phyloP scores from a whole-genome alignment of 208 protist species.

The Crithidia brevicula region DNA sequence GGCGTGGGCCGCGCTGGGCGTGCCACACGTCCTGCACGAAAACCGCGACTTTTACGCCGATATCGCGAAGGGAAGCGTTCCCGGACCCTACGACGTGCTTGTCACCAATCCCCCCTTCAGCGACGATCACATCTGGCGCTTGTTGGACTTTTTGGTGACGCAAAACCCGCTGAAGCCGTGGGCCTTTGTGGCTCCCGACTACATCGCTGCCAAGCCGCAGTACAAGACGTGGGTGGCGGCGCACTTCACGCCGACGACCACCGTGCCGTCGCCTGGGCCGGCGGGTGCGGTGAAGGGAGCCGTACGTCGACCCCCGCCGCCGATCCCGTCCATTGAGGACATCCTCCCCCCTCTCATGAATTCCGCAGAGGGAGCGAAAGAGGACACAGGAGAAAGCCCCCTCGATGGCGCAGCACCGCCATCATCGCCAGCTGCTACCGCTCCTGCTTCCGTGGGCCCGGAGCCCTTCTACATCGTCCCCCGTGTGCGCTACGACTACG shows the following conservation, averaged over 20 bases:
- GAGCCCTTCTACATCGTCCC: slow-evolving; percentile 76
- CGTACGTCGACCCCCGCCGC: slow-evolving; percentile 13
- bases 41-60: slow-evolving; percentile 88
- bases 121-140: slow-evolving; percentile 70
- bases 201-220: slow-evolving; percentile 72
- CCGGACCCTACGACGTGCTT: slow-evolving; percentile 75
- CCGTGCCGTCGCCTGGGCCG: slow-evolving; percentile 15
- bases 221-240: slow-evolving; percentile 45
- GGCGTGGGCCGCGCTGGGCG: slow-evolving; percentile 55
- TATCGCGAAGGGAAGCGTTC: slow-evolving; percentile 44
- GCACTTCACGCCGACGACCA: slow-evolving; percentile 29
- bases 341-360: slow-evolving; percentile 46
- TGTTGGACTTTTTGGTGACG: slow-evolving; percentile 52
- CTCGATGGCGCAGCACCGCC: not conserved
- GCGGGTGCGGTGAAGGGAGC: slow-evolving; percentile 36
- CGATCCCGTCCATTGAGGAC: slow-evolving; percentile 16
- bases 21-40: slow-evolving; percentile 78
- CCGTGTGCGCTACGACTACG: slow-evolving; percentile 60
- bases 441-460: slow-evolving; percentile 9
- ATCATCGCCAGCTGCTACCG: not conserved
- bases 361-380: not conserved
- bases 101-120: slow-evolving; percentile 84
- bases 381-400: not conserved
- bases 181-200: slow-evolving; percentile 75
- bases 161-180: slow-evolving; percentile 49